These are phyloP conservation scores for Penicillium paxilli DNA, from an alignment of 495 filamentous ascomycete genomes.

Conservation along the genomic window DNA sequence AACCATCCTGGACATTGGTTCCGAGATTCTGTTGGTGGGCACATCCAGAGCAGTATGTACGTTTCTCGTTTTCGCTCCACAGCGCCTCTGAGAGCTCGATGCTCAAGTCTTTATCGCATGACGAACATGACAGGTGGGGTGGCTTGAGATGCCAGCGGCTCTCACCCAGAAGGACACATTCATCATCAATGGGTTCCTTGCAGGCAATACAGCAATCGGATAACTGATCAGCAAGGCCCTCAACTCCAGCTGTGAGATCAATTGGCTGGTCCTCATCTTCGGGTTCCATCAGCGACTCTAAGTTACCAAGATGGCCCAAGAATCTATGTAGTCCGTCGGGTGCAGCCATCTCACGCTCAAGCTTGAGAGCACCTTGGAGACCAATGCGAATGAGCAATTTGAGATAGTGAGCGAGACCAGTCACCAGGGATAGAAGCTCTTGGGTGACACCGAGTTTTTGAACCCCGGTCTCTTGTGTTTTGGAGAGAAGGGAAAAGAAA, in stretches of 20 bases:
- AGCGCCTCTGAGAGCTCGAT: constrained; percentile 61
- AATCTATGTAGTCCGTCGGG: constrained; percentile 76
- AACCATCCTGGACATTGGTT: constrained; percentile 52
- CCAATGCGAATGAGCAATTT: constrained; percentile 98
- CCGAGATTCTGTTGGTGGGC: constrained; percentile 46
- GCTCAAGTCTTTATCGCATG: constrained; percentile 73
- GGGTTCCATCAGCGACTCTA: constrained; percentile 62
- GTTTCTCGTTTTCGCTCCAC: constrained; percentile 63
- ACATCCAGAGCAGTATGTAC: constrained; percentile 70
- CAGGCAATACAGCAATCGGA: constrained; percentile 83
- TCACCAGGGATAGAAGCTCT: constrained; percentile 91
- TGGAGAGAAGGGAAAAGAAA: constrained; percentile 92
- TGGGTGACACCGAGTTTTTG: constrained; percentile 93
- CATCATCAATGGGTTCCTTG: constrained; percentile 88
- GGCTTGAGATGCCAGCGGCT: constrained; percentile 76
- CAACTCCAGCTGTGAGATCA: constrained; percentile 71
- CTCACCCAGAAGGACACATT: constrained; percentile 71
- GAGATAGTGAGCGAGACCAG: constrained; percentile 94
- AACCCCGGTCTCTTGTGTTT: constrained; percentile 86
- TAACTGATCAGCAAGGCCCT: constrained; percentile 69
- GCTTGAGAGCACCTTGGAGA: constrained; percentile 86
- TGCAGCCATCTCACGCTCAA: constrained; percentile 79
- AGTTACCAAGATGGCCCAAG: constrained; percentile 73
- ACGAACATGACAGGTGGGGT: constrained; percentile 70
- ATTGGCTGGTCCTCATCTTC: constrained; percentile 68